Evolutionary conservation across 1,284 basidiomycete species (phyloP).

Genomic region (Cryptococcus sp.): DNA sequence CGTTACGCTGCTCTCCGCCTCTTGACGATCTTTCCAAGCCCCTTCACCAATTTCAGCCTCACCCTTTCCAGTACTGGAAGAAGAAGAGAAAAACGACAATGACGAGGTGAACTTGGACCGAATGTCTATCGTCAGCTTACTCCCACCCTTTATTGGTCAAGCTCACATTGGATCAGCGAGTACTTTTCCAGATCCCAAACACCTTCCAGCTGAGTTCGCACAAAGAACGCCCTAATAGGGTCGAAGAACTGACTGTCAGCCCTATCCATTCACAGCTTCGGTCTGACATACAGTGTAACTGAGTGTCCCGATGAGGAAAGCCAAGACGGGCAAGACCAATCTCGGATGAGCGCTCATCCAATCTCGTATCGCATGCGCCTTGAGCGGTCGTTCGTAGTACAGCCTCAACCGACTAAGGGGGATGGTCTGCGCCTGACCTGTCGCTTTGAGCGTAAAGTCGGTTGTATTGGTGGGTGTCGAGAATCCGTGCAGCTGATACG

Average conservation of each 20-base stretch:
- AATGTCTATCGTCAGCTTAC: background rate
- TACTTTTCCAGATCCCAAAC: slow-evolving; percentile 64
- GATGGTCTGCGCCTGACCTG: slow-evolving; percentile 23
- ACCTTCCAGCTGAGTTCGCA: slow-evolving; percentile 73
- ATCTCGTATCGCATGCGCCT: slow-evolving; percentile 68
- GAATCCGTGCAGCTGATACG: slow-evolving; percentile 61
- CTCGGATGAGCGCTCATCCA: slow-evolving; percentile 83
- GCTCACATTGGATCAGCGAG: slow-evolving; percentile 35
- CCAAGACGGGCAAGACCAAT: slow-evolving; percentile 74
- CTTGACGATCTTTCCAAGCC: slow-evolving; percentile 75
- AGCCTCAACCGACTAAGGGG: slow-evolving; percentile 58
- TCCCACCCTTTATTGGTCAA: background rate
- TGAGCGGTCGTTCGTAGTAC: slow-evolving; percentile 67
- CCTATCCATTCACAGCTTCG: background rate
- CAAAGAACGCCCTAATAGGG: slow-evolving; percentile 77
- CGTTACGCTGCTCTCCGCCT: slow-evolving; percentile 63
- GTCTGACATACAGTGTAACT: slow-evolving; percentile 67
- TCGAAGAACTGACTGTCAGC: slow-evolving; percentile 68
- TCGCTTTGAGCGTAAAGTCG: slow-evolving; percentile 32
- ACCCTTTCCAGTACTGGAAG: slow-evolving; percentile 3
- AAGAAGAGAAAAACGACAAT: slow-evolving; percentile 7
- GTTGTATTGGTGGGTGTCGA: slow-evolving; percentile 46
- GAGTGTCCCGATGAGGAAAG: slow-evolving; percentile 81
- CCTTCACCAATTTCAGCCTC: slow-evolving; percentile 38
- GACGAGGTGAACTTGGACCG: slow-evolving; percentile 11